Base-by-base conservation (phyloP, 495 filamentous ascomycete species). In the Hypoxylon subgilvum region DNA sequence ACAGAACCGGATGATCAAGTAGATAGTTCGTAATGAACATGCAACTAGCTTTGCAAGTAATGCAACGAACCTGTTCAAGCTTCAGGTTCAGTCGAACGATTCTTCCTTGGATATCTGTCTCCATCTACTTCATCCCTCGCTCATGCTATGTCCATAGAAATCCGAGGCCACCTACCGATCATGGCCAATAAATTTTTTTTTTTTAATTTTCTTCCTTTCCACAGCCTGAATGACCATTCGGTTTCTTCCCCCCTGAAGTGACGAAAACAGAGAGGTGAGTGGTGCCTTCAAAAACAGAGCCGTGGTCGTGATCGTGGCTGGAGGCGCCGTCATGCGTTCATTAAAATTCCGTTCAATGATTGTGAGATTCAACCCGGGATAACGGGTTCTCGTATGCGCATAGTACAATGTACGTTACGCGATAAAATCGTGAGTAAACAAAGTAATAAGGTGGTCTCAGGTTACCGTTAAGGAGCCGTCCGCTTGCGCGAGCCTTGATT, bases 111-210 rank as follows among this genome's bases (percentile, higher is more conserved):
- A 56, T 57, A 30, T 39, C 39, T 40, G 38, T n/a, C 54, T 32
- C 41, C 57, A 42, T 54, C 45, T 27, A 51, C 57, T 52, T 61
- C 61, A 28, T 45, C 47, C 61, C 55, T 36, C 65, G 17, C 13
- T 43, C 63, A 54, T 66, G 65, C 68, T 76, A 75, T 77, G 74
- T 74, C 66, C 70, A 72, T 62, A 68, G 67, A 74, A 71, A 70
- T 65, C 56, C 67, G 50, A 66, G 35, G n/a, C n/a, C n/a, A n/a
- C n/a, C 56, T 30, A 60, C 51, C 59, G 32, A 39, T 59, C 56
- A 67, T 18, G 34, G 44, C 31, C 39, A 42, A 31, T 18, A 25
- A 9, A 47, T 60, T 50, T 57, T 56, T 38, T 38, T 52, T 22
- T 22, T 30, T n/a, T n/a, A n/a, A n/a, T n/a, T n/a, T n/a, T n/a